Evolutionary conservation across 345 rosid genomes (phyloP).

Genomic region (Garcia nutans): DNA sequence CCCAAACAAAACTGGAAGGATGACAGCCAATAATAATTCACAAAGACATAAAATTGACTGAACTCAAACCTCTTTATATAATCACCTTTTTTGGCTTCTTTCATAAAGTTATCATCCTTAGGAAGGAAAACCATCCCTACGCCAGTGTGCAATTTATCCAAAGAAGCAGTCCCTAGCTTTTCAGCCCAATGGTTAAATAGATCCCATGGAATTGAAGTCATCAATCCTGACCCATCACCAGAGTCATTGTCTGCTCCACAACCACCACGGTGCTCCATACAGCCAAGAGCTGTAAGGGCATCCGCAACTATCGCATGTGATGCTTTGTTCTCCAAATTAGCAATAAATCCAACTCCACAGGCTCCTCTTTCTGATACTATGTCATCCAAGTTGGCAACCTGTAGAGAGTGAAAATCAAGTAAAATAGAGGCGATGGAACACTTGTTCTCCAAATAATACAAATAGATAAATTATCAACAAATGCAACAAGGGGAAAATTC

Average conservation of each 20-base stretch:
- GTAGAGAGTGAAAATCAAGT: slow-evolving; percentile 14
- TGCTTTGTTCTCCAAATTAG: slow-evolving; percentile 86
- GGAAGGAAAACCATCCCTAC: slow-evolving; percentile 97
- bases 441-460: slow-evolving; percentile 14
- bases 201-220: slow-evolving; percentile 98
- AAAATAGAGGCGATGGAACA: background rate
- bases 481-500: background rate
- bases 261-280: slow-evolving; percentile 99
- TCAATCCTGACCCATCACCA: slow-evolving; percentile 95
- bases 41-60: slow-evolving; percentile 1
- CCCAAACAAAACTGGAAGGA: background rate
- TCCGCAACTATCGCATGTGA: slow-evolving; percentile 74
- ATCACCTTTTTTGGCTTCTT: slow-evolving; percentile 83
- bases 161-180: slow-evolving; percentile 65
- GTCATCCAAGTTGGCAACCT: slow-evolving; percentile 88
- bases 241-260: slow-evolving; percentile 99
- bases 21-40: slow-evolving; percentile 15
- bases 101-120: slow-evolving; percentile 50
- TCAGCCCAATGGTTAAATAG: slow-evolving; percentile 75
- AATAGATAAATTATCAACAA: slow-evolving; percentile 7
- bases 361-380: slow-evolving; percentile 94
- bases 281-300: slow-evolving; percentile 89
- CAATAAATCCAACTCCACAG: slow-evolving; percentile 98
- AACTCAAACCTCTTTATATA: slow-evolving; percentile 7
- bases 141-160: slow-evolving; percentile 84